phyloP scores from a whole-genome alignment of 1,139 yeast genomes.

The Pneumocystis jirovecii region DNA sequence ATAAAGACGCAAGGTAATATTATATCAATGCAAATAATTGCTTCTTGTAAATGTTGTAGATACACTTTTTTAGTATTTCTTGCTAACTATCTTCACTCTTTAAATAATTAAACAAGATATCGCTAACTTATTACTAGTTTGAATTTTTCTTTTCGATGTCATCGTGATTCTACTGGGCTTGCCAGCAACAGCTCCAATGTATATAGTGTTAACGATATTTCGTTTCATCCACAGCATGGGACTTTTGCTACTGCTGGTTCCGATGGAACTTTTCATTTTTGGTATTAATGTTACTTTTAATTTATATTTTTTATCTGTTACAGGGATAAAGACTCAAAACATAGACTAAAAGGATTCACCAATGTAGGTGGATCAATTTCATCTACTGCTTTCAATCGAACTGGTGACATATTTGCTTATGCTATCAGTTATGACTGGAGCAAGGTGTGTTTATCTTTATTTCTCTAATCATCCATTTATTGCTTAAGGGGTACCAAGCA shows the following conservation, averaged over 20 bases:
- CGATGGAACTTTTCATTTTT: conserved; percentile 84
- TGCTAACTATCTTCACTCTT: neutral
- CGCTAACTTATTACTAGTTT: conserved; percentile 26
- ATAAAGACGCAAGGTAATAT: conserved; percentile 43
- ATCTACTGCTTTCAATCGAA: conserved; percentile 64
- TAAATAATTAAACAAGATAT: conserved; percentile 22
- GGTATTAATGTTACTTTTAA: conserved; percentile 30
- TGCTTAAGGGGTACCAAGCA: conserved; percentile 45
- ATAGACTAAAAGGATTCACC: conserved; percentile 71
- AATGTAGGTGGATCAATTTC: conserved; percentile 55
- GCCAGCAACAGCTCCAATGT: conserved; percentile 23
- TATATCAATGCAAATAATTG: neutral
- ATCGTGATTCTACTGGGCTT: conserved; percentile 39
- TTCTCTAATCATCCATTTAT: neutral
- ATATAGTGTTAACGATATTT: conserved; percentile 64
- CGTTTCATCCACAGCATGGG: conserved; percentile 80
- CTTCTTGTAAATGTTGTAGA: neutral
- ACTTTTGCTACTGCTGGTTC: conserved; percentile 91
- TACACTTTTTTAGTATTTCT: neutral
- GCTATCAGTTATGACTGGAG: conserved; percentile 94
- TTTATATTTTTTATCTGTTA: neutral
- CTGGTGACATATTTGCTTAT: conserved; percentile 77
- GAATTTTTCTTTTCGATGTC: conserved; percentile 79
- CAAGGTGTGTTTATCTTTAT: conserved; percentile 24
- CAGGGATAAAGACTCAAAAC: conserved; percentile 71